phyloP scores from a whole-genome alignment of 2,329 filamentous ascomycete genomes.

The Penicillium sp. region DNA sequence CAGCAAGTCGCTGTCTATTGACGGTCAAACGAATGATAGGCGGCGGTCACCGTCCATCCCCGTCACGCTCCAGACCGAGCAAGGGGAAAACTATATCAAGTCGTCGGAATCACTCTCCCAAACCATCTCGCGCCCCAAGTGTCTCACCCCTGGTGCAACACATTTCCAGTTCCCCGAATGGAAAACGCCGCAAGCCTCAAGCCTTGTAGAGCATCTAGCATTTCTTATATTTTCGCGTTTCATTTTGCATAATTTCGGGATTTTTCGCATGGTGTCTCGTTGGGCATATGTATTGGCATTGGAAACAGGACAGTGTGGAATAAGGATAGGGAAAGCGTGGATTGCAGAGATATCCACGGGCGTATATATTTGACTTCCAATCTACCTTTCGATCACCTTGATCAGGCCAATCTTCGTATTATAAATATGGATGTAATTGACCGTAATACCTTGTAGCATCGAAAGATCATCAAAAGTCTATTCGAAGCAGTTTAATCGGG shows the following conservation, averaged over 20 bases:
- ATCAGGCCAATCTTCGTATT: no score
- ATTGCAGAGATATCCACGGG: no score
- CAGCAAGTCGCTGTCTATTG: conserved; percentile 19
- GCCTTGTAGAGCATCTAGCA: neutral
- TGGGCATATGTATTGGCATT: neutral
- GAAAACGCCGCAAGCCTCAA: neutral
- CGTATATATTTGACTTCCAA: no score
- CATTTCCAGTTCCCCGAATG: neutral
- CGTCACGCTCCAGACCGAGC: neutral
- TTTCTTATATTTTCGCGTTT: neutral
- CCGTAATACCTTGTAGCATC: no score
- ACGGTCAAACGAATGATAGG: conserved; percentile 9
- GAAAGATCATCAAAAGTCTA: no score
- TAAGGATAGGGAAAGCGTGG: no score
- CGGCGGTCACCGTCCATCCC: neutral
- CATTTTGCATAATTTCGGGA: neutral
- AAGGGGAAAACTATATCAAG: conserved; percentile 24
- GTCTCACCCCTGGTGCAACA: conserved; percentile 4
- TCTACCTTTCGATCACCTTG: no score
- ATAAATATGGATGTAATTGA: no score
- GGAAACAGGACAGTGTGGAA: no score
- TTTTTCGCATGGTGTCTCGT: neutral
- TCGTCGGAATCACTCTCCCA: conserved; percentile 2
- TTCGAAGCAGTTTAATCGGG: no score
- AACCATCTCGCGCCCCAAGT: neutral